A percentile compares a stretch with the other conserved stretches of the same genome.
phyloP scores from a whole-genome alignment of 2,329 filamentous ascomycete species.

The Aspergillus ibericus region DNA sequence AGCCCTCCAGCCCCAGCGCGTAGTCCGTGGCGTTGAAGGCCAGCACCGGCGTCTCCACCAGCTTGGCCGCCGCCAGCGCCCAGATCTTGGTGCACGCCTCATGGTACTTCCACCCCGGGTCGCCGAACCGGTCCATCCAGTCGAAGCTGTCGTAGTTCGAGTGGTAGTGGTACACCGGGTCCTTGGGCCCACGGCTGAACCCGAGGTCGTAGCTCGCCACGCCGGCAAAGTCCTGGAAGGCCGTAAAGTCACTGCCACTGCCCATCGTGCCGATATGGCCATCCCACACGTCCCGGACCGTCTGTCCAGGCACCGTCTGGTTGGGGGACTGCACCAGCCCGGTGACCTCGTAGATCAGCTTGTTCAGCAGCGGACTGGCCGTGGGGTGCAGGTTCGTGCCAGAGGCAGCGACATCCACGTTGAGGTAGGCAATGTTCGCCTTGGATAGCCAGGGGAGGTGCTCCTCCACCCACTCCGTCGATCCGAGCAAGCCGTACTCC shows the following conservation, averaged over 20 bases:
- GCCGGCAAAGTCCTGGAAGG: constrained; percentile 71
- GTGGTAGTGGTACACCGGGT: constrained; percentile 71
- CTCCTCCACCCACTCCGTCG: constrained; percentile 92
- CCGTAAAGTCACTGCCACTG: constrained; percentile 72
- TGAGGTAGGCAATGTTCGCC: constrained; percentile 77
- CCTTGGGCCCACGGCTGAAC: constrained; percentile 49
- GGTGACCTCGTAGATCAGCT: constrained; percentile 68
- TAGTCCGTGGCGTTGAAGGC: constrained; percentile 67
- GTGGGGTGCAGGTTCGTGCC: constrained; percentile 64
- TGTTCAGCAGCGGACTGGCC: constrained; percentile 74
- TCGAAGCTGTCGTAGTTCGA: constrained; percentile 79
- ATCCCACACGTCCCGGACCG: constrained; percentile 67
- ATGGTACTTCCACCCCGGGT: constrained; percentile 62
- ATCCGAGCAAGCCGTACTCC: constrained; percentile 83
- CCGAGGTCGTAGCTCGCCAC: constrained; percentile 65
- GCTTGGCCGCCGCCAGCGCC: constrained; percentile 60
- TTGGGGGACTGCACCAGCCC: constrained; percentile 68
- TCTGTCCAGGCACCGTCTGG: constrained; percentile 68
- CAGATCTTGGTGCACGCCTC: constrained; percentile 65
- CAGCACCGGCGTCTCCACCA: constrained; percentile 63
- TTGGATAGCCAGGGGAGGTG: constrained; percentile 76
- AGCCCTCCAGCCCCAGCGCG: constrained; percentile 53
- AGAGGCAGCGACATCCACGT: constrained; percentile 73
- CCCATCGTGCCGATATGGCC: constrained; percentile 66
- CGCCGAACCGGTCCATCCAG: constrained; percentile 81